These are phyloP conservation scores for Fusarium odoratissimum DNA, from an alignment of 2,329 filamentous ascomycete genomes.

Conservation along the genomic window DNA sequence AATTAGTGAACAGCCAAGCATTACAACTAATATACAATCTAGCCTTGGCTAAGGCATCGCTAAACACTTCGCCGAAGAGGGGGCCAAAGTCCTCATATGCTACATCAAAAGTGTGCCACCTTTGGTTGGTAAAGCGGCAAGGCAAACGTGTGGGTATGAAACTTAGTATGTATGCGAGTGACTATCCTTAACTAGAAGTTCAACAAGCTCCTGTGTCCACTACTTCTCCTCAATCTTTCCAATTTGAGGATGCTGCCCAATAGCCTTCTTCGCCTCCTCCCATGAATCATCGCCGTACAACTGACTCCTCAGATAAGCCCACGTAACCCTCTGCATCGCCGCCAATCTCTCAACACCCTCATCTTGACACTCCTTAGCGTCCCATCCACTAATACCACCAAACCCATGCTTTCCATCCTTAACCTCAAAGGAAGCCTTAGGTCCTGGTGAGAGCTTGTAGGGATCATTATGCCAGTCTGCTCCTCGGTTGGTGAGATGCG, in stretches of 20 bases:
- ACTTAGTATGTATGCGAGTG: accelerated
- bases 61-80: no score
- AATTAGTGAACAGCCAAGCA: no score
- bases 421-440: constrained; percentile 37
- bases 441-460: constrained; percentile 25
- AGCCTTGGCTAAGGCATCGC: no score
- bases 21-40: no score
- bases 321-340: constrained; percentile 39
- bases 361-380: constrained; percentile 42
- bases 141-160: background rate
- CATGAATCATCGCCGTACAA: constrained; percentile 36
- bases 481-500: constrained; percentile 35
- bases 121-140: no score
- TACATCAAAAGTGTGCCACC: no score
- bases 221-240: constrained; percentile 38
- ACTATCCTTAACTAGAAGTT: background rate
- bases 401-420: constrained; percentile 43
- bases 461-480: constrained; percentile 44
- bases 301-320: constrained; percentile 41
- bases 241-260: constrained; percentile 22
- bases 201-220: background rate
- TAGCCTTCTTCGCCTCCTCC: constrained; percentile 29
- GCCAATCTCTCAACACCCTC: constrained; percentile 42
- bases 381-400: constrained; percentile 44
- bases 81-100: no score